A percentile compares a stretch with the other conserved stretches of the same genome.
phyloP scores from a whole-genome alignment of 805 yeast genomes.

The Metschnikowia similis region DNA sequence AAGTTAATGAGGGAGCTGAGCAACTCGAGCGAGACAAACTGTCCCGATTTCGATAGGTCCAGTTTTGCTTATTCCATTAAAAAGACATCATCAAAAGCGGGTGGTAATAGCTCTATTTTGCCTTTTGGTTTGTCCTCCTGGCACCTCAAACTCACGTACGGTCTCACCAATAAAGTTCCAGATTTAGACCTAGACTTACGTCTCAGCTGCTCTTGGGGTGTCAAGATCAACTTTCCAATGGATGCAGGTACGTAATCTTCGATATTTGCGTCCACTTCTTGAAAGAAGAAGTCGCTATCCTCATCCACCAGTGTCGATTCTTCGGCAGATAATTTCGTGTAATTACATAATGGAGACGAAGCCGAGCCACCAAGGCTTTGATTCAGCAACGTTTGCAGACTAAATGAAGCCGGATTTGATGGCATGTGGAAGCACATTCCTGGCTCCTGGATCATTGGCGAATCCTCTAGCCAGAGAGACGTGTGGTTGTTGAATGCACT shows the following conservation, averaged over 20 bases:
- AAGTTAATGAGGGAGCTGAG: neutral
- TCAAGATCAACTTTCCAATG: constrained; percentile 65
- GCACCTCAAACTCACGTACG: constrained; percentile 18
- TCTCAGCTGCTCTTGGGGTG: constrained; percentile 70
- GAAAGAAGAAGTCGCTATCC: constrained; percentile 22
- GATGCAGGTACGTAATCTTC: constrained; percentile 83
- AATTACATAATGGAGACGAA: neutral
- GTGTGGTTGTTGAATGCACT: neutral
- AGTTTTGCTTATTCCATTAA: constrained; percentile 27
- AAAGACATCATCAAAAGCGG: constrained; percentile 30
- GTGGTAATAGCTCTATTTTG: neutral
- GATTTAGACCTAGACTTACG: constrained; percentile 61
- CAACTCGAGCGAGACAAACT: neutral
- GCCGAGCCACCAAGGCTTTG: neutral
- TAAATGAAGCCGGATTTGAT: neutral
- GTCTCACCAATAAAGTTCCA: constrained; percentile 38
- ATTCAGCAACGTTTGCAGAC: neutral
- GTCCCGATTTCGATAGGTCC: too few species aligned
- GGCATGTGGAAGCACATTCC: neutral
- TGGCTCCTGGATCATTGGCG: neutral
- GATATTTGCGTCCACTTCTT: constrained; percentile 37
- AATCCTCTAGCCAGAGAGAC: neutral
- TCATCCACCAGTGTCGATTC: constrained; percentile 28
- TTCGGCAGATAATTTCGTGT: neutral
- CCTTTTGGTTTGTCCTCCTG: neutral